Base-by-base conservation (phyloP, 225 moss, liverwort and hornwort species). In the Sphagnum tenellum region DNA sequence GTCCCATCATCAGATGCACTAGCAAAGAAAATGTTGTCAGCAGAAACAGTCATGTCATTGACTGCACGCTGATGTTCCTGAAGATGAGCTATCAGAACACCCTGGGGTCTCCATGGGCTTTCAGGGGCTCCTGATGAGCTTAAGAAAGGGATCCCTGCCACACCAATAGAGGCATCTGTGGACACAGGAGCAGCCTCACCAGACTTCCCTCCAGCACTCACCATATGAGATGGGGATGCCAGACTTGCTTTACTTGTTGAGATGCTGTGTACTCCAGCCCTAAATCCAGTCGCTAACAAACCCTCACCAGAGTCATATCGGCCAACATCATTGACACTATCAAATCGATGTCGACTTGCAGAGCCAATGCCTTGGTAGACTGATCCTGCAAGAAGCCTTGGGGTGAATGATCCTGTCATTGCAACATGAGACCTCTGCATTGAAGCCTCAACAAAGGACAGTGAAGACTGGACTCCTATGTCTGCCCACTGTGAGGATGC, bases 1-100 rank as follows among this genome's bases (percentile, higher is more conserved):
- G 89, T 93, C 56, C 98, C 98, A 72, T 98, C 98, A 84, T 98
- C 93, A 63, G 98, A 93, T 60, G 89, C 98, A 78, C 93, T 98
- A 45, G 90, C 90, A 66, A 98, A 79, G 70, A 93, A 90, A 54
- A 81, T 75, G 45, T 89, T 87, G 68, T 98, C 93, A 88, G 80
- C 88, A 13, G 98, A 89, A 47, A 98, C 90, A 54, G 98, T 88
- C 50, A 98, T 81, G 75, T 98, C 85, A 66, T 98, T 98, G 64
- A 98, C 98, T 56, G 98, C 87, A 63, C 82, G 87, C 75, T 93
- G 93, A 74, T 98, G 98, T 85, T 98, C 98, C 75, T 98, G 93
- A 44, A 98, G 71, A 68, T 98, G 85, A 50, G 98, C 93, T 73
- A 98, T 82, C 9, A 98, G 84, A 48, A 98, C 98, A 66, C 93